Base-by-base conservation (phyloP, 495 filamentous ascomycete species). In the Aspergillus campestris region DNA sequence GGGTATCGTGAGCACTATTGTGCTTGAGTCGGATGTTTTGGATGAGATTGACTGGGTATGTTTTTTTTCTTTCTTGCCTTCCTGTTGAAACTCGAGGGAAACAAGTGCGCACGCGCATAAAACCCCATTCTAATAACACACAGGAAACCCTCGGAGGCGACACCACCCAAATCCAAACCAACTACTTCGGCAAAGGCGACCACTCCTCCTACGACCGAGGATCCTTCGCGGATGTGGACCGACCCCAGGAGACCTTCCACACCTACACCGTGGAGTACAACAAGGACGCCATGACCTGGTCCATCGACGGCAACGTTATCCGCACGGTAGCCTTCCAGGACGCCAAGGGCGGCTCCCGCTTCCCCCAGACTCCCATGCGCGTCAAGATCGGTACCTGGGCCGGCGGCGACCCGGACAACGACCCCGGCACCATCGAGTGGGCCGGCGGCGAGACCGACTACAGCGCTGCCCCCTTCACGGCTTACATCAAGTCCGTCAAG, bases 1-100 rank as follows among this genome's bases (percentile, higher is more conserved):
- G 11, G 89, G 89, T 49, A 80, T 95, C 48, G 80, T 94, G 59
- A 77, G 84, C 69, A 86, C 80, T 10, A 73, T 91, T 42, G 87
- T 96, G 6, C 65, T 97, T 39, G 80, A 91, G 58, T 95, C 90
- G 4, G 89, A 94, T 64, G 79, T 80, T 51, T 75, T 95, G n/a
- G 92, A 98, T 63, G 92, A 98, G 70, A 84, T 98, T 57, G 92
- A 96, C 66, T 90, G 89, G 79, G 81, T 89, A 64, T 81, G 84
- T 41, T 13, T 14, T 27, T 31, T 38, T 14, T 14, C 47, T 45
- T 42, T 31, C 8, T 31, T 28, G 18, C n/a, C 38, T 30, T 14
- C 41, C 42, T 43, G 30, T 15, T 29, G 24, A 30, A 31, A 31
- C 37, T 38, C 29, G 32, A n/a, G 37, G 31, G 8, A 14, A 41